These are phyloP conservation scores for Aspergillus versicolor DNA, from an alignment of 2,329 filamentous ascomycete genomes.

Conservation along the genomic window DNA sequence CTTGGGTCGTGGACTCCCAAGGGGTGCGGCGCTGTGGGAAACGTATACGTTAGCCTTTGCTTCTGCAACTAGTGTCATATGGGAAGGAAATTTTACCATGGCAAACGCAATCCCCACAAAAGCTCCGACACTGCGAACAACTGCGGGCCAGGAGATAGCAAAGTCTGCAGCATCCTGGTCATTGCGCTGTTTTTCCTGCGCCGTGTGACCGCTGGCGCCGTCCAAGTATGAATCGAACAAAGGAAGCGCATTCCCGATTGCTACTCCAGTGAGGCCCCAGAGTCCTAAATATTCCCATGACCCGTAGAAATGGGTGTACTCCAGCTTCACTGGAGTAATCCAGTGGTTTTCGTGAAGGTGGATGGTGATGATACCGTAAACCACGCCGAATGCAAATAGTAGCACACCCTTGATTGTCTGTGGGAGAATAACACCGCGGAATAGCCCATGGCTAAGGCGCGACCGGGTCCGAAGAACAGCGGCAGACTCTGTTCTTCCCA, in stretches of 20 bases:
- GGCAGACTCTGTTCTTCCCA: slow-evolving; percentile 25
- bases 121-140: slow-evolving; percentile 67
- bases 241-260: slow-evolving; percentile 75
- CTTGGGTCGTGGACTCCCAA: slow-evolving; percentile 93
- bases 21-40: slow-evolving; percentile 72
- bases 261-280: slow-evolving; percentile 80
- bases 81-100: slow-evolving; percentile 65
- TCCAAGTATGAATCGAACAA: slow-evolving; percentile 80
- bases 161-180: slow-evolving; percentile 31
- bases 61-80: neutral
- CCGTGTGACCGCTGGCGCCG: slow-evolving; percentile 41
- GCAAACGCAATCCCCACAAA: slow-evolving; percentile 74
- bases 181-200: slow-evolving; percentile 25
- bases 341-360: slow-evolving; percentile 70
- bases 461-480: slow-evolving; percentile 34
- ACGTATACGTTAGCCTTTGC: slow-evolving; percentile 15
- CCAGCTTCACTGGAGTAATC: slow-evolving; percentile 63
- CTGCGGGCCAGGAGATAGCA: slow-evolving; percentile 64
- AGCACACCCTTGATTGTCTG: slow-evolving; percentile 59
- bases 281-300: slow-evolving; percentile 69
- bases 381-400: slow-evolving; percentile 75
- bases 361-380: slow-evolving; percentile 79
- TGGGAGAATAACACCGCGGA: slow-evolving; percentile 51
- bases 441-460: slow-evolving; percentile 37
- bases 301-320: slow-evolving; percentile 52